Evolutionary conservation across 2,329 filamentous ascomycete species (phyloP).

Genomic region (Diplocarpon rosae): DNA sequence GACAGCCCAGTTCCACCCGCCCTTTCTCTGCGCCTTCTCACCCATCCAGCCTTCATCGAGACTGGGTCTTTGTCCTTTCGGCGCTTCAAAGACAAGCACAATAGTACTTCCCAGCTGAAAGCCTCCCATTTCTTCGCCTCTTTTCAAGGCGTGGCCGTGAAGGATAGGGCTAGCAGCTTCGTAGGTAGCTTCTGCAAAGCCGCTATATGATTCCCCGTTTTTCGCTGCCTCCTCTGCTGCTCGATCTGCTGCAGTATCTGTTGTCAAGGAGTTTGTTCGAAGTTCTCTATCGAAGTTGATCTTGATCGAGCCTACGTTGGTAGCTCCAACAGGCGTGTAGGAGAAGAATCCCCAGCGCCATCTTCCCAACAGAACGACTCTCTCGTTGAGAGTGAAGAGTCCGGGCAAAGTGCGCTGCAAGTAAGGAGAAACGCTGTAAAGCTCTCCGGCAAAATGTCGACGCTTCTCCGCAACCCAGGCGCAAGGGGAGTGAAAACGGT

Average conservation of each 20-base stretch:
- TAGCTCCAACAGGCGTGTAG: conserved; percentile 90
- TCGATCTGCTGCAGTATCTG: conserved; percentile 81
- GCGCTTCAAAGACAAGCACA: conserved; percentile 93
- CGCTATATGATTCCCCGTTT: conserved; percentile 73
- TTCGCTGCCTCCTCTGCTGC: conserved; percentile 70
- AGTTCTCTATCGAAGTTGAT: conserved; percentile 95
- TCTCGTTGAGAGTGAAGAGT: conserved; percentile 92
- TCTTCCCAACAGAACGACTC: conserved; percentile 81
- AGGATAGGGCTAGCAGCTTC: conserved; percentile 64
- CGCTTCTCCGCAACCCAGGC: conserved; percentile 92
- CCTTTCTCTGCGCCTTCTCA: conserved; percentile 41
- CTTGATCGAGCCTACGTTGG: conserved; percentile 92
- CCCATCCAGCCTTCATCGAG: conserved; percentile 50
- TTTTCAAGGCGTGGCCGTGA: conserved; percentile 68
- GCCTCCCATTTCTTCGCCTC: conserved; percentile 95
- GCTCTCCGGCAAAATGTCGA: conserved; percentile 93
- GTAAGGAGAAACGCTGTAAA: conserved; percentile 92
- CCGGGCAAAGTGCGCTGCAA: conserved; percentile 85
- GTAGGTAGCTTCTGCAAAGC: conserved; percentile 89
- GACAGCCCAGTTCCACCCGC: conserved; percentile 77
- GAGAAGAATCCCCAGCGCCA: conserved; percentile 98
- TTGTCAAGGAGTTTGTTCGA: conserved; percentile 82
- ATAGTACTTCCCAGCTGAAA: conserved; percentile 94
- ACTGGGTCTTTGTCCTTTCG: conserved; percentile 46
- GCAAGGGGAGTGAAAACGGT: conserved; percentile 91